Percentiles rank a stretch among this genome's conserved stretches.
phyloP scores from a whole-genome alignment of 306 rosid species.

The Lathyrus sativus region DNA sequence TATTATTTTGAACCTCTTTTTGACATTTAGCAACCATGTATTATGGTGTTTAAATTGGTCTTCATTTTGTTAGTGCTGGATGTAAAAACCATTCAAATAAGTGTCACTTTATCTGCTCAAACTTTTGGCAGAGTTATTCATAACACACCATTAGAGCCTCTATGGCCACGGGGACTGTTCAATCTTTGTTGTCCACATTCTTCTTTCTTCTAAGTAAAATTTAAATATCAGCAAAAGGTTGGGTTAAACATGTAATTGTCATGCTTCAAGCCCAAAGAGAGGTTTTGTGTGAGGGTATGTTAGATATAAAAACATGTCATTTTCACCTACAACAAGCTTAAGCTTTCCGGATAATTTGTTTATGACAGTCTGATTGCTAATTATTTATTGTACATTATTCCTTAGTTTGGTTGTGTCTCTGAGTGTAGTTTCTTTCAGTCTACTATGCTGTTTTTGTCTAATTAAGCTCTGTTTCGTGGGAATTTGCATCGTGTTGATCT shows the following conservation, averaged over 20 bases:
- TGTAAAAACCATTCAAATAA: neutral
- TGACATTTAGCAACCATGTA: conserved; percentile 9
- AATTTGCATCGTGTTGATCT: conserved; percentile 11
- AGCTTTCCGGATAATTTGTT: neutral
- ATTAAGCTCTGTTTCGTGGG: conserved; percentile 23
- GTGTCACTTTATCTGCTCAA: neutral
- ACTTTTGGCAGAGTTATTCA: conserved; percentile 15
- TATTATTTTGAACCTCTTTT: conserved; percentile 44
- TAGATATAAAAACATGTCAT: conserved; percentile 2
- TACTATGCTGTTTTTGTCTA: conserved; percentile 3
- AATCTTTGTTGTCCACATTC: conserved; percentile 7
- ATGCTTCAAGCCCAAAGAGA: neutral
- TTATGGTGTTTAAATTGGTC: conserved; percentile 8
- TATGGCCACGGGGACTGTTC: neutral
- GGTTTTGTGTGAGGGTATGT: conserved; percentile 1
- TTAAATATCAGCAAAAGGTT: conserved; percentile 16
- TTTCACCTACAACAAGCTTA: neutral
- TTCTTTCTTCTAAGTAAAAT: conserved; percentile 8
- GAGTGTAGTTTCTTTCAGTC: conserved; percentile 5
- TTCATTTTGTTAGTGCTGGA: neutral
- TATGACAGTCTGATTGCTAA: neutral
- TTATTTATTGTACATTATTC: conserved; percentile 26
- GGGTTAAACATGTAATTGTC: neutral
- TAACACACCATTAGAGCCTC: neutral
- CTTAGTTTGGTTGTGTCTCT: conserved; percentile 24